phyloP scores from a whole-genome alignment of 2,329 filamentous ascomycete species.

The Cladorrhinum sp. region DNA sequence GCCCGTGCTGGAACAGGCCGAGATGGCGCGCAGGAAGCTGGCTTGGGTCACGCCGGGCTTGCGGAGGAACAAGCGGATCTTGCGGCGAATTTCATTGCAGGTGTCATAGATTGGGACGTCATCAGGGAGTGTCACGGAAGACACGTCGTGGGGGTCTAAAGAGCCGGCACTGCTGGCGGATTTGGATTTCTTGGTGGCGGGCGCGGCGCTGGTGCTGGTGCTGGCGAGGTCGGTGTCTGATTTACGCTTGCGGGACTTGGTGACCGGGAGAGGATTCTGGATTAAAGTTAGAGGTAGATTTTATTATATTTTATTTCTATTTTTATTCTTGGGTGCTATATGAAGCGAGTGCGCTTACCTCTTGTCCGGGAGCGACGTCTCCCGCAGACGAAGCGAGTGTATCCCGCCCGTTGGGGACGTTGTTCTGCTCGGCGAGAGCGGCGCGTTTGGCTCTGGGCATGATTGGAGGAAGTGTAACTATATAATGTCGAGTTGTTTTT shows the following conservation, averaged over 20 bases:
- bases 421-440: neutral
- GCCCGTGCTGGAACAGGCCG: neutral
- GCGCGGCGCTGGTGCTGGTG: neutral
- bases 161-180: neutral
- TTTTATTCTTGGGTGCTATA: too few species aligned
- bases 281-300: too few species aligned
- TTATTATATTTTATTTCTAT: too few species aligned
- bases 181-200: neutral
- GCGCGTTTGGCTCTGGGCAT: neutral
- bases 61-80: conserved; percentile 11
- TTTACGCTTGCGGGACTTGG: neutral
- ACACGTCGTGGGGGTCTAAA: neutral
- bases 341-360: neutral
- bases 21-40: conserved; percentile 10
- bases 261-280: neutral
- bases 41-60: conserved; percentile 8
- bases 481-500: too few species aligned
- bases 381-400: neutral
- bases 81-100: neutral
- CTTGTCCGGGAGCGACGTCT: neutral
- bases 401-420: neutral
- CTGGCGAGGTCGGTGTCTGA: neutral
- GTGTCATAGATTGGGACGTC: neutral
- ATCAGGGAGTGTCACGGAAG: neutral
- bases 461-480: neutral